Evolutionary conservation across 768 basidiomycete species (phyloP).

Genomic region (Trichaptum fuscoviolaceum): DNA sequence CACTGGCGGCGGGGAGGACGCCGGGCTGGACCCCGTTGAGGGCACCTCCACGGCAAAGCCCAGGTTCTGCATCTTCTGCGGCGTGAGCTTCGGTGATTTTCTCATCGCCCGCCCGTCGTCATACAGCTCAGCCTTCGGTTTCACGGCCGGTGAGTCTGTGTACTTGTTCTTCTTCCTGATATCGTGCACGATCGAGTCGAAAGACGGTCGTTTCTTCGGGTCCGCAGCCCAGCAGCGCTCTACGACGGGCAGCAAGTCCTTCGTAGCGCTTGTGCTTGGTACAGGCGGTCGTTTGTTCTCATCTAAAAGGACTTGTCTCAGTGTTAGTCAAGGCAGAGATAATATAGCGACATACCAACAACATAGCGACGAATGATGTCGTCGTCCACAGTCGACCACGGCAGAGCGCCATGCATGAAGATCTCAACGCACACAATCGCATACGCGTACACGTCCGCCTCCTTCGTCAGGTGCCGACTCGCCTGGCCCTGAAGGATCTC

Average conservation of each 20-base stretch:
- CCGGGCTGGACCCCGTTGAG: slow-evolving; percentile 19
- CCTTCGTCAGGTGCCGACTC: slow-evolving; percentile 37
- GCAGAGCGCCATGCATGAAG: slow-evolving; percentile 54
- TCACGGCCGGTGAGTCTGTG: slow-evolving; percentile 9
- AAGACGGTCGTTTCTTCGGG: slow-evolving; percentile 47
- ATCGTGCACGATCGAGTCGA: slow-evolving; percentile 41
- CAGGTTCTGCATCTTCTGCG: slow-evolving; percentile 20
- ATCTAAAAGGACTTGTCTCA: slow-evolving; percentile 27
- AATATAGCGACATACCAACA: slow-evolving; percentile 31
- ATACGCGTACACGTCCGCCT: slow-evolving; percentile 66
- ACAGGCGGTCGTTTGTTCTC: slow-evolving; percentile 48
- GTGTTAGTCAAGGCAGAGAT: background rate
- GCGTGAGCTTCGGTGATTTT: slow-evolving; percentile 1
- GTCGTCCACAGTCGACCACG: slow-evolving; percentile 51
- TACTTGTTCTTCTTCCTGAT: slow-evolving; percentile 19
- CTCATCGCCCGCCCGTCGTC: background rate
- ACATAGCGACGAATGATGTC: slow-evolving; percentile 47
- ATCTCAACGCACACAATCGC: slow-evolving; percentile 63
- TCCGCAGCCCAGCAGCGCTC: slow-evolving; percentile 51
- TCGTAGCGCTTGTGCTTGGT: slow-evolving; percentile 31
- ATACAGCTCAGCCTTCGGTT: slow-evolving; percentile 2
- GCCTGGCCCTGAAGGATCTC: slow-evolving; percentile 48
- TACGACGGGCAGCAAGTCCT: slow-evolving; percentile 40
- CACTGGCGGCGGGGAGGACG: slow-evolving; percentile 17
- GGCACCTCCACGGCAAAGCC: slow-evolving; percentile 28